phyloP scores from a whole-genome alignment of 2,329 filamentous ascomycete genomes.

The Hypomyces rosellus region DNA sequence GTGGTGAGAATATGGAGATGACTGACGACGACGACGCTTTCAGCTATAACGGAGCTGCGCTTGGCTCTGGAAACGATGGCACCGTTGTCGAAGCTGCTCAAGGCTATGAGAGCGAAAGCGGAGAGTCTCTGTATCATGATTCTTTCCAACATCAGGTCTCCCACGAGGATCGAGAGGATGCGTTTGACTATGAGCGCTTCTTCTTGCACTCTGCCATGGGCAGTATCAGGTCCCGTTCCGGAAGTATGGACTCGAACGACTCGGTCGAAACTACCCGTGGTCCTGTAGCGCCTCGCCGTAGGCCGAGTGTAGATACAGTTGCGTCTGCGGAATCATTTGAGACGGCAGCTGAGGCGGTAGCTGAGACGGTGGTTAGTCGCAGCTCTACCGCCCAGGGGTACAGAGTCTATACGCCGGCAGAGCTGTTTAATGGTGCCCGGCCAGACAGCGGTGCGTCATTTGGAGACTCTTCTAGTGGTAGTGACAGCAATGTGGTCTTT shows the following conservation, averaged over 20 bases:
- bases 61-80: slow-evolving; percentile 21
- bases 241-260: slow-evolving; percentile 52
- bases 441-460: slow-evolving; percentile 20
- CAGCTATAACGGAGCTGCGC: no score
- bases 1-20: no score
- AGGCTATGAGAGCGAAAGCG: slow-evolving; percentile 54
- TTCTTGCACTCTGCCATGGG: slow-evolving; percentile 91
- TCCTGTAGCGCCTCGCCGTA: slow-evolving; percentile 30
- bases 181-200: slow-evolving; percentile 95
- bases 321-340: slow-evolving; percentile 51
- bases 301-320: slow-evolving; percentile 43
- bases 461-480: slow-evolving; percentile 19
- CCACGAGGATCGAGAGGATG: slow-evolving; percentile 89
- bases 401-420: slow-evolving; percentile 16
- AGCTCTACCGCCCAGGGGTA: slow-evolving; percentile 21
- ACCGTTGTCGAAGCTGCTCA: slow-evolving; percentile 30
- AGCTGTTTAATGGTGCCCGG: slow-evolving; percentile 16
- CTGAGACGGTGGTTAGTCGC: slow-evolving; percentile 37
- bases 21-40: no score
- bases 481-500: slow-evolving; percentile 17
- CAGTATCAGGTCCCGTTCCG: slow-evolving; percentile 52
- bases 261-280: slow-evolving; percentile 57
- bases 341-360: slow-evolving; percentile 45
- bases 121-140: slow-evolving; percentile 59
- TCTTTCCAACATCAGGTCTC: slow-evolving; percentile 55